These are phyloP conservation scores for Marsdenia floribunda DNA, from an alignment of 257 asterid species.

Conservation along the genomic window DNA sequence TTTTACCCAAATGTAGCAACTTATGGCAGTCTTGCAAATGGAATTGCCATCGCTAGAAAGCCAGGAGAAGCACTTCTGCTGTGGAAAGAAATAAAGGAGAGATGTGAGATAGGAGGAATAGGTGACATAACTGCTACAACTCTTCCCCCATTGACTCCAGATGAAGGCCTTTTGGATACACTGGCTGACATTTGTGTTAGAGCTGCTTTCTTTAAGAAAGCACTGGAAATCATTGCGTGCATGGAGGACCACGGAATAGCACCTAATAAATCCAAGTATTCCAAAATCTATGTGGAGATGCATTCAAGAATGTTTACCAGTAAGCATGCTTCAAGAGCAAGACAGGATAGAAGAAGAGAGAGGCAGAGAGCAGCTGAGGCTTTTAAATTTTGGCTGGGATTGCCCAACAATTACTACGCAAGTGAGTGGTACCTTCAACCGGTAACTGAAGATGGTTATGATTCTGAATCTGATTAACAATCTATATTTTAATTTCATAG, in stretches of 20 bases:
- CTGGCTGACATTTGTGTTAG: constrained; percentile 90
- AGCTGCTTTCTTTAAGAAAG: constrained; percentile 89
- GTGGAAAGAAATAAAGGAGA: constrained; percentile 85
- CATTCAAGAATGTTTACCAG: constrained; percentile 98
- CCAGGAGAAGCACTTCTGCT: constrained; percentile 95
- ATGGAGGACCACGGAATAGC: constrained; percentile 84
- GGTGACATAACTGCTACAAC: constrained; percentile 28
- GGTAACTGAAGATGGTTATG: constrained; percentile 39
- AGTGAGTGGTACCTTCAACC: constrained; percentile 81
- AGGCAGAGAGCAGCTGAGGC: constrained; percentile 97
- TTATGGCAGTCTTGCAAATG: constrained; percentile 88
- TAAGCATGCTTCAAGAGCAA: constrained; percentile 94
- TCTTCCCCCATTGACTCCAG: constrained; percentile 60
- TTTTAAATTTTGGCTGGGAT: constrained; percentile 95
- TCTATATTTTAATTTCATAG: not conserved
- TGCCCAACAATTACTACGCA: constrained; percentile 83
- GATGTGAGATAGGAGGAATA: constrained; percentile 45
- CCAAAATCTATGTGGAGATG: constrained; percentile 93
- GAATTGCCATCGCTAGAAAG: constrained; percentile 75
- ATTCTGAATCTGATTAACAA: constrained; percentile 16
- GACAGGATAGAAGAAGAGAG: constrained; percentile 79
- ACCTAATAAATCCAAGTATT: constrained; percentile 85
- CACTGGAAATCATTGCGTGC: constrained; percentile 89
- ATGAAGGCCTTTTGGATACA: constrained; percentile 82
- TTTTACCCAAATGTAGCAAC: constrained; percentile 71